Evolutionary conservation across 176 grass and related monocot genomes (phyloP).

Genomic region (Zoysia pacifica): DNA sequence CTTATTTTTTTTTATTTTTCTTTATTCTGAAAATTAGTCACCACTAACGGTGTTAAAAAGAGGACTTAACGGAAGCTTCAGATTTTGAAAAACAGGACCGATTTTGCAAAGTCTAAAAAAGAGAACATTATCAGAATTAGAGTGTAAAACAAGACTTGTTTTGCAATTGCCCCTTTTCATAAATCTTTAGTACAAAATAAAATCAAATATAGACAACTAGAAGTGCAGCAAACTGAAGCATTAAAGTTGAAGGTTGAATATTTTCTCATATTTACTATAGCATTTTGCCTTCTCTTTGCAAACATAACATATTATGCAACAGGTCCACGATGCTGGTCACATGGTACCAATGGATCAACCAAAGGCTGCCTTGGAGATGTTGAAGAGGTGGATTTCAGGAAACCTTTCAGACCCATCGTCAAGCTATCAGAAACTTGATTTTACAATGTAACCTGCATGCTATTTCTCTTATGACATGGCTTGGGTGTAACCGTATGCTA

Average conservation of each 20-base stretch:
- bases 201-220: neutral
- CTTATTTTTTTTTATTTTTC: no score
- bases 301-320: constrained; percentile 5
- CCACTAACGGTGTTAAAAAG: no score
- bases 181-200: constrained; percentile 1
- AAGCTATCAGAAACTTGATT: constrained; percentile 35
- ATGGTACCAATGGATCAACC: constrained; percentile 99
- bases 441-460: constrained; percentile 30
- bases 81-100: no score
- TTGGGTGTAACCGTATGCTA: neutral
- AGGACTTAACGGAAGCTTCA: no score
- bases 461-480: neutral
- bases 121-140: no score
- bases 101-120: no score
- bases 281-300: neutral
- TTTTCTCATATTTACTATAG: neutral
- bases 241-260: neutral
- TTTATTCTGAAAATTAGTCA: no score
- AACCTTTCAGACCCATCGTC: constrained; percentile 39
- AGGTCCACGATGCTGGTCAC: constrained; percentile 88
- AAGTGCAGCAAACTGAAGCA: neutral
- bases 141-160: no score
- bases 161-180: no score
- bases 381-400: constrained; percentile 73
- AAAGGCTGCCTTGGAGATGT: constrained; percentile 84